These are phyloP conservation scores for Crucihimalaya himalaica DNA, from an alignment of 345 rosid genomes.

Conservation along the genomic window DNA sequence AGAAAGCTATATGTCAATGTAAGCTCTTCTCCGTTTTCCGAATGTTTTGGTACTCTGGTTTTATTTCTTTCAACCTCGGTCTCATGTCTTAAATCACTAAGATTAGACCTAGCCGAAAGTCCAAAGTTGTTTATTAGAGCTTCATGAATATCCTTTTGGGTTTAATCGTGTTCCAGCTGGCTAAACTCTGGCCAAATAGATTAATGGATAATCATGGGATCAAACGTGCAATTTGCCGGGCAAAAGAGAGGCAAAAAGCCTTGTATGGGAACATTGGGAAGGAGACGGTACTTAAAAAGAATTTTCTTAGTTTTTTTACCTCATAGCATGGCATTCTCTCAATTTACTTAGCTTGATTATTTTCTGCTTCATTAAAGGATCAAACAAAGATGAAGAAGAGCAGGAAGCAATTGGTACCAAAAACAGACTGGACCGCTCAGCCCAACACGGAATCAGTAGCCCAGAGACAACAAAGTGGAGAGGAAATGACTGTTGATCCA, in stretches of 20 bases:
- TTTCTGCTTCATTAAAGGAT: constrained; percentile 16
- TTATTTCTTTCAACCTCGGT: constrained; percentile 11
- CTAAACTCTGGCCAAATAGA: constrained; percentile 59
- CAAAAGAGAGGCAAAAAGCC: constrained; percentile 51
- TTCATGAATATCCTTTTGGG: constrained; percentile 5
- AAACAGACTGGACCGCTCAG: constrained; percentile 7
- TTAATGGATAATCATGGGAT: constrained; percentile 54
- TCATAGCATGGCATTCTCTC: neutral
- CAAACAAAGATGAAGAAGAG: constrained; percentile 31
- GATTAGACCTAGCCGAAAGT: neutral
- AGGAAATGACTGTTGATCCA: constrained; percentile 15
- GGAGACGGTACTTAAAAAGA: constrained; percentile 20
- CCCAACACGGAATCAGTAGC: constrained; percentile 1
- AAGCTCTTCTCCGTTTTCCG: constrained; percentile 9
- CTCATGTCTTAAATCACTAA: neutral
- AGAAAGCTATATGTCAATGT: constrained; percentile 83
- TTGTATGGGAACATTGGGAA: constrained; percentile 26
- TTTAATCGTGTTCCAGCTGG: constrained; percentile 44
- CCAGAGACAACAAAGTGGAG: constrained; percentile 17
- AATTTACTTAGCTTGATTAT: neutral
- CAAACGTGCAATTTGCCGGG: constrained; percentile 53
- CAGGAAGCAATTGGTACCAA: constrained; percentile 31
- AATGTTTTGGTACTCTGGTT: neutral
- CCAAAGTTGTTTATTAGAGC: neutral
- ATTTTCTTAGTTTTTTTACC: neutral